phyloP scores from a whole-genome alignment of 2,329 filamentous ascomycete genomes.

The Cytospora piceae region DNA sequence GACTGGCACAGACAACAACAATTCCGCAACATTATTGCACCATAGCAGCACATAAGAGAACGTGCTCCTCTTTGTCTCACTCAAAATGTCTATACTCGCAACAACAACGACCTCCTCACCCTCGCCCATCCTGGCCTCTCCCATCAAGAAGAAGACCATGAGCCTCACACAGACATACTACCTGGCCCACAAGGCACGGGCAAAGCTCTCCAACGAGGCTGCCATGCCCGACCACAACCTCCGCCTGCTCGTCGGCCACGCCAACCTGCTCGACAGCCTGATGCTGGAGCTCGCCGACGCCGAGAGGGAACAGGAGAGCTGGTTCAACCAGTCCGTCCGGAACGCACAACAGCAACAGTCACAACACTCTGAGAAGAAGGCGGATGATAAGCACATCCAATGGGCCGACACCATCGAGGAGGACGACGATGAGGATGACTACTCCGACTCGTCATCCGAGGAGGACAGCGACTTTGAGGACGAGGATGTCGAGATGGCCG shows the following conservation, averaged over 20 bases:
- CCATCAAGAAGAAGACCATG: conserved; percentile 79
- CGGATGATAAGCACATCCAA: conserved; percentile 74
- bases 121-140: conserved; percentile 41
- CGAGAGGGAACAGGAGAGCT: conserved; percentile 92
- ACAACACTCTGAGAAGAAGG: conserved; percentile 37
- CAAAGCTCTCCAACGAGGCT: conserved; percentile 94
- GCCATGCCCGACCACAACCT: conserved; percentile 91
- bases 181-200: conserved; percentile 93
- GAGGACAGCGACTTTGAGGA: conserved; percentile 53
- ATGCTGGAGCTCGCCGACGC: conserved; percentile 90
- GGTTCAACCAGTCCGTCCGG: conserved; percentile 95
- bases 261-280: conserved; percentile 94
- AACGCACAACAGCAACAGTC: conserved; percentile 54
- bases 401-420: conserved; percentile 85
- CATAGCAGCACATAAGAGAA: conserved; percentile 35
- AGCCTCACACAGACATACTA: conserved; percentile 98
- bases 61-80: conserved; percentile 10
- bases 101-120: conserved; percentile 26
- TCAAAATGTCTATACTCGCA: conserved; percentile 43
- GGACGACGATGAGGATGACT: conserved; percentile 62
- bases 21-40: conserved; percentile 37
- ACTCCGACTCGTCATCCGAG: conserved; percentile 57
- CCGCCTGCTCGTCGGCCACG: conserved; percentile 92
- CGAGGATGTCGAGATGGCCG: conserved; percentile 61
- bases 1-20: conserved; percentile 24